phyloP scores from a whole-genome alignment of 441 rosid genomes.

The Arabidopsis hybrid region DNA sequence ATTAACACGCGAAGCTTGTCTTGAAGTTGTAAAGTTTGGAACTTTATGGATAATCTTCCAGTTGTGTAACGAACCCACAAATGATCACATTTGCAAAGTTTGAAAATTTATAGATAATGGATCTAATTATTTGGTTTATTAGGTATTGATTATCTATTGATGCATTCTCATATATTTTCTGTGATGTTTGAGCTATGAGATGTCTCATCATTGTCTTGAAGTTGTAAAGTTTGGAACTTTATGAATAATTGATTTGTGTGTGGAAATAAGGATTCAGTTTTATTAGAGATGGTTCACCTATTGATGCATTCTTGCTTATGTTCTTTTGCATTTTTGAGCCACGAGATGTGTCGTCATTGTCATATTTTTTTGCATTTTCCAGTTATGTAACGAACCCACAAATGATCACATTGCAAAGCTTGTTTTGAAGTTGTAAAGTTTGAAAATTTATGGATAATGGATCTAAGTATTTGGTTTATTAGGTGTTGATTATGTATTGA shows the following conservation, averaged over 20 bases:
- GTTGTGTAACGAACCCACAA: too few species aligned
- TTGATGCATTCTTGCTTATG: not conserved
- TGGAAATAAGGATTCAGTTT: not conserved
- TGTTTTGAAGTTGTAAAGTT: conserved; percentile 50
- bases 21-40: conserved; percentile 46
- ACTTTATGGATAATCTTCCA: not conserved
- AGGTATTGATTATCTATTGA: too few species aligned
- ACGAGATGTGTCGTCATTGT: not conserved
- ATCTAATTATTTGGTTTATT: too few species aligned
- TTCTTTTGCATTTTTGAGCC: not conserved
- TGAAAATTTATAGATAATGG: too few species aligned
- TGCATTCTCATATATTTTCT: too few species aligned
- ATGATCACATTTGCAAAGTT: too few species aligned
- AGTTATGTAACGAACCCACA: conserved; percentile 78
- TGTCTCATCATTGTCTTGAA: too few species aligned
- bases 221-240: too few species aligned
- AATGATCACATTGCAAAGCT: conserved; percentile 80
- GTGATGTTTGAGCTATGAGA: too few species aligned
- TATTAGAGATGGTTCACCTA: not conserved
- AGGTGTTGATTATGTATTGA: not conserved
- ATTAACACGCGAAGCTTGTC: conserved; percentile 81
- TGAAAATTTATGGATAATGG: too few species aligned
- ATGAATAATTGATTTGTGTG: not conserved
- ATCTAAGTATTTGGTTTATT: too few species aligned
- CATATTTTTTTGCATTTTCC: not conserved